These are phyloP conservation scores for Opeltia flavorubescens DNA, from an alignment of 495 filamentous ascomycete species.

Conservation along the genomic window DNA sequence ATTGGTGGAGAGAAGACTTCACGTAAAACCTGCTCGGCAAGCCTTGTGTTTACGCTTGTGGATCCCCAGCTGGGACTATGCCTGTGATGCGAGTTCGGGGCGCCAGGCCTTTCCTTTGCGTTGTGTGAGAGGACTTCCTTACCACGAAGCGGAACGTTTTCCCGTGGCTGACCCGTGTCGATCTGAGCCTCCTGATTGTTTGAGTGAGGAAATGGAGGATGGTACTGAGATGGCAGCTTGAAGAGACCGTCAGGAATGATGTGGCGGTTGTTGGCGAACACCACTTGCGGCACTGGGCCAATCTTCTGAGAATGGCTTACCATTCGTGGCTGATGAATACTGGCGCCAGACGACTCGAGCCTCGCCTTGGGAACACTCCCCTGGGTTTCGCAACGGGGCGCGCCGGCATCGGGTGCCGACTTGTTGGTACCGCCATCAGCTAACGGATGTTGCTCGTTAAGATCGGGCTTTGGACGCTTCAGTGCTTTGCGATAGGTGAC, in stretches of 20 bases:
- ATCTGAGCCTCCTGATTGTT: background rate
- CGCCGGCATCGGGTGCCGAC: background rate
- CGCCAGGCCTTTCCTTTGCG: background rate
- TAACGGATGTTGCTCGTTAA: conserved; percentile 21
- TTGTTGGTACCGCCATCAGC: background rate
- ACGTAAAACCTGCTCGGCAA: conserved; percentile 84
- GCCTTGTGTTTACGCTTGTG: conserved; percentile 78
- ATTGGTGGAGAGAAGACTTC: conserved; percentile 84
- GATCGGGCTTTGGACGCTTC: conserved; percentile 46
- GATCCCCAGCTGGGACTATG: conserved; percentile 72
- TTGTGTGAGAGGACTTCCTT: background rate
- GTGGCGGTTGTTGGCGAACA: conserved; percentile 89
- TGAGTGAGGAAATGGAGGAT: background rate
- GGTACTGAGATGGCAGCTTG: conserved; percentile 14
- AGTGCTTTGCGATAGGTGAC: conserved; percentile 84
- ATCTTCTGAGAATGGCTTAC: conserved; percentile 65
- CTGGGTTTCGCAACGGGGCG: background rate
- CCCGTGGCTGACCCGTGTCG: background rate
- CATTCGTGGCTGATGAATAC: conserved; percentile 39
- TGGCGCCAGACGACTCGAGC: conserved; percentile 8
- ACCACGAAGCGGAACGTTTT: background rate
- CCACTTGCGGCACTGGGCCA: conserved; percentile 69
- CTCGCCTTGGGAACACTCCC: background rate
- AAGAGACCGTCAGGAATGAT: conserved; percentile 81
- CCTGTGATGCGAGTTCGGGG: conserved; percentile 24